Percentiles rank a stretch among this genome's conserved stretches.
Conservation (phyloP, 306 rosid genomes). For the Casuarina glauca region DNA sequence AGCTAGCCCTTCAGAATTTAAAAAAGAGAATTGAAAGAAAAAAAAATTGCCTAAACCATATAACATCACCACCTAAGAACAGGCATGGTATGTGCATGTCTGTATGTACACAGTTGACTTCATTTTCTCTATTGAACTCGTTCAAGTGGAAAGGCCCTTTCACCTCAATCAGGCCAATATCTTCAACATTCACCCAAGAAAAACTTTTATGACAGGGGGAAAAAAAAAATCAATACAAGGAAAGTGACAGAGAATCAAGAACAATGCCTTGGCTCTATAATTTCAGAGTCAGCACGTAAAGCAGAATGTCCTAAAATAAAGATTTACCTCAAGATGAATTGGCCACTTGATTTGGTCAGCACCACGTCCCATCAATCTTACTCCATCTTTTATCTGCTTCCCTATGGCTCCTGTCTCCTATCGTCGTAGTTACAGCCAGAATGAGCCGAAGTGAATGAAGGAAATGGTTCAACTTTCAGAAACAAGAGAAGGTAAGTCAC, state of each 20-base stretch:
- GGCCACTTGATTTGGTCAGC: slow-evolving; percentile 91
- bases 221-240: slow-evolving; percentile 9
- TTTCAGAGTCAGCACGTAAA: slow-evolving; percentile 19
- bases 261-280: slow-evolving; percentile 3
- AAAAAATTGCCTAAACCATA: background rate
- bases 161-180: background rate
- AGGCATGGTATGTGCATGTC: background rate
- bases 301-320: slow-evolving; percentile 11
- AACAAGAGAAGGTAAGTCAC: slow-evolving; percentile 18
- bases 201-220: slow-evolving; percentile 8
- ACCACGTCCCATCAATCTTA: slow-evolving; percentile 96
- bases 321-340: slow-evolving; percentile 80
- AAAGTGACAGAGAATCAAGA: slow-evolving; percentile 12
- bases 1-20: background rate
- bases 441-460: slow-evolving; percentile 28
- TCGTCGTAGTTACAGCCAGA: slow-evolving; percentile 30
- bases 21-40: too few species aligned
- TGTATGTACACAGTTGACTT: background rate
- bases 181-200: slow-evolving; percentile 1
- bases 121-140: background rate
- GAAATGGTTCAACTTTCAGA: slow-evolving; percentile 23
- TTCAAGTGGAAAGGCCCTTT: background rate
- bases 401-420: slow-evolving; percentile 92
- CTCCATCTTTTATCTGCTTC: slow-evolving; percentile 90
- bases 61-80: too few species aligned